These are phyloP conservation scores for Fusarium buxicola DNA, from an alignment of 2,329 filamentous ascomycete genomes.

Conservation along the genomic window DNA sequence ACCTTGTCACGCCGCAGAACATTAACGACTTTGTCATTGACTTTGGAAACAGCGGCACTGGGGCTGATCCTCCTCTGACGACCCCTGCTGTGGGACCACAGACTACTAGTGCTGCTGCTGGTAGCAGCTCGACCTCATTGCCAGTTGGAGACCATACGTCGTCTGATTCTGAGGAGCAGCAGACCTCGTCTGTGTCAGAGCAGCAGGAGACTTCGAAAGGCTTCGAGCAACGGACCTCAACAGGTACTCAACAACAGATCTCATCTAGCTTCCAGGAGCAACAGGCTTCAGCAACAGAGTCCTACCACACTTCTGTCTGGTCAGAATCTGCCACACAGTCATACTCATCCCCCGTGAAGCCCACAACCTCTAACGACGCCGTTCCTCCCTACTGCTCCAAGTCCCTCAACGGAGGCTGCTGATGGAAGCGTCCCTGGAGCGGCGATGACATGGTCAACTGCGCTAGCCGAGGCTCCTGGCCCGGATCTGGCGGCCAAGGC, in stretches of 20 bases:
- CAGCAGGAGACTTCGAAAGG: not conserved
- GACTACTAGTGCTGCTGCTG: not conserved
- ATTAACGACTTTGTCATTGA: conserved; percentile 18
- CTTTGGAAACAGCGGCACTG: conserved; percentile 11
- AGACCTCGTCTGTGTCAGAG: not conserved
- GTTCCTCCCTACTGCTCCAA: conserved; percentile 1
- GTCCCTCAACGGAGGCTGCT: conserved; percentile 6
- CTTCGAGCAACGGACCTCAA: not conserved
- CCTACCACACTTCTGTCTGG: not conserved
- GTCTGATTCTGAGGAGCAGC: not conserved
- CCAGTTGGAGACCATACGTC: too few relatives aligned
- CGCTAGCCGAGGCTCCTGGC: conserved; percentile 5
- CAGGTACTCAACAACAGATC: too few relatives aligned
- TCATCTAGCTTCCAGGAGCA: not conserved
- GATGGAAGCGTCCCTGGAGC: conserved; percentile 8
- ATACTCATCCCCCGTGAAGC: not conserved
- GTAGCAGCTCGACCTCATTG: too few relatives aligned
- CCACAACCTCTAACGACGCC: not conserved
- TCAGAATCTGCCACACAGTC: not conserved
- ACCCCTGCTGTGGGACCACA: conserved; percentile 1
- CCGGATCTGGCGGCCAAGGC: not conserved
- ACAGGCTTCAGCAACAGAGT: not conserved
- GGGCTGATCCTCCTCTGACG: not conserved
- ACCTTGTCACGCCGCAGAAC: conserved; percentile 24
- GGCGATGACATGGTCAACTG: conserved; percentile 7